Conservation (phyloP, 768 basidiomycete genomes). For the Lentinula sp. region DNA sequence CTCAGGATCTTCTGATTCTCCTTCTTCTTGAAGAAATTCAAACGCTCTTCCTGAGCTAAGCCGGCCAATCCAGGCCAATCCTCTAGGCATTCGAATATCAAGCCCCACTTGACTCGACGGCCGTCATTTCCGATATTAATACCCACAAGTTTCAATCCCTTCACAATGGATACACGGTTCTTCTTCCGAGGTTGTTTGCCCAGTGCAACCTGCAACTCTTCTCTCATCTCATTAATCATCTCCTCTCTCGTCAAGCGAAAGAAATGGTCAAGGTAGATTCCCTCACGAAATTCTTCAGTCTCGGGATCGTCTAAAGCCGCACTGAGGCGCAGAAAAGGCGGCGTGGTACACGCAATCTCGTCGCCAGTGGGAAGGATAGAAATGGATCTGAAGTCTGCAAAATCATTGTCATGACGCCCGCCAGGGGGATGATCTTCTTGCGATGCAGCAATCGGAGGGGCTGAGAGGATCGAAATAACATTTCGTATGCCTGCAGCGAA, state of each 20-base stretch:
- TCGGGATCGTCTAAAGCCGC: constrained; percentile 36
- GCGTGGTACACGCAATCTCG: constrained; percentile 40
- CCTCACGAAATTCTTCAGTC: constrained; percentile 26
- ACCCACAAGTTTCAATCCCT: constrained; percentile 28
- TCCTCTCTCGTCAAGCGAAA: constrained; percentile 63
- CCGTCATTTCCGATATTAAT: constrained; percentile 17
- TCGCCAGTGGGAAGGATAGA: constrained; percentile 59
- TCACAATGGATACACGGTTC: constrained; percentile 29
- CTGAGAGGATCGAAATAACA: constrained; percentile 28
- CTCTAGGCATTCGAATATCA: constrained; percentile 28
- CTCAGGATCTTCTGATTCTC: constrained; percentile 35
- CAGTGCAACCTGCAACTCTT: constrained; percentile 42
- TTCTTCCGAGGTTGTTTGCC: constrained; percentile 30
- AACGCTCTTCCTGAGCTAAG: not conserved
- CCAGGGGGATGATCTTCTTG: constrained; percentile 35
- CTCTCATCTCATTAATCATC: constrained; percentile 51
- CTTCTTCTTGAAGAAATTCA: constrained; percentile 15
- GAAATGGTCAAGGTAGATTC: constrained; percentile 57
- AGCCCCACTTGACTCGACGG: constrained; percentile 29
- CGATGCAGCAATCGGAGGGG: constrained; percentile 19
- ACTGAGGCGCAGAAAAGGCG: constrained; percentile 43
- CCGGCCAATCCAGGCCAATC: constrained; percentile 28
- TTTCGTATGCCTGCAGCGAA: constrained; percentile 16
- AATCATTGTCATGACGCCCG: constrained; percentile 69
- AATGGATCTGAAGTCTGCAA: constrained; percentile 51